Evolutionary conservation across 129 eudicot genomes (phyloP).

Genomic region (Flaveria brownii): DNA sequence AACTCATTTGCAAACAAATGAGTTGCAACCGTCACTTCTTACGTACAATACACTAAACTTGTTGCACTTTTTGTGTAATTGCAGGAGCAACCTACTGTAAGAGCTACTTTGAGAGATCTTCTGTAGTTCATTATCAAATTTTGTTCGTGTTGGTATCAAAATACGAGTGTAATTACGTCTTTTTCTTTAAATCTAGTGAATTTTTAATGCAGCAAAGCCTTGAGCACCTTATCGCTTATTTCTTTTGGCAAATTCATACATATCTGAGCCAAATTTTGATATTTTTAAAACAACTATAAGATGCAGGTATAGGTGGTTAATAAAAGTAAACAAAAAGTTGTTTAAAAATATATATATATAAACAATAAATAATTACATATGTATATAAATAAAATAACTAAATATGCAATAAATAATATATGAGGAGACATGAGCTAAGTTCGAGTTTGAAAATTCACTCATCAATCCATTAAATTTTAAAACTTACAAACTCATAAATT

Average conservation of each 20-base stretch:
- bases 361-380: no score
- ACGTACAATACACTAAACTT: neutral
- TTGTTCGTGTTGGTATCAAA: slow-evolving; percentile 24
- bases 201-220: slow-evolving; percentile 2
- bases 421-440: no score
- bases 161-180: slow-evolving; percentile 26
- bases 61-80: slow-evolving; percentile 9
- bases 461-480: neutral
- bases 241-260: neutral
- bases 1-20: no score
- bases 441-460: neutral
- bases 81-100: slow-evolving; percentile 46
- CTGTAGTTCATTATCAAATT: slow-evolving; percentile 28
- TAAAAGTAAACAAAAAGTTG: no score
- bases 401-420: no score
- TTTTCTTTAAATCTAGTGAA: neutral
- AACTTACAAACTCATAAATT: neutral
- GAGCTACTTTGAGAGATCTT: slow-evolving; percentile 62
- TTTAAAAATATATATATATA: no score
- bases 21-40: no score
- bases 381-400: no score
- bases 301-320: no score
- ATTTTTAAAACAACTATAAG: no score
- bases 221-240: neutral
- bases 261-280: neutral